Evolutionary conservation across 768 basidiomycete species (phyloP).

Genomic region (Boletus fagicola): DNA sequence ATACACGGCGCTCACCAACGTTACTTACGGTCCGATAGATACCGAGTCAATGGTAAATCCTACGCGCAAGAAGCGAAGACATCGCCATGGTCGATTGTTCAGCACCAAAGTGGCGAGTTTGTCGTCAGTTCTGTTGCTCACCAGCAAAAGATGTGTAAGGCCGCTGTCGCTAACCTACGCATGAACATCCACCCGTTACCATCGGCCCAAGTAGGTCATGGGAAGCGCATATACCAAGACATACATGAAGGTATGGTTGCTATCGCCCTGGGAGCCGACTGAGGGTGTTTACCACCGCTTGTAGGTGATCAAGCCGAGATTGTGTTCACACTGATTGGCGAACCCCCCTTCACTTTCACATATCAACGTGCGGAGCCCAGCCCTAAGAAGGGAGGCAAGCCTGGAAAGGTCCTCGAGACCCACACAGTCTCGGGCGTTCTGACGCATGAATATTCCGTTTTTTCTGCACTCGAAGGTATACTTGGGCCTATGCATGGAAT

Average conservation of each 20-base stretch:
- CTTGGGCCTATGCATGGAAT: neutral
- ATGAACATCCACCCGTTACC: constrained; percentile 81
- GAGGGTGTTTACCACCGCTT: constrained; percentile 1
- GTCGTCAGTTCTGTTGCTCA: constrained; percentile 86
- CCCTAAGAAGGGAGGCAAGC: constrained; percentile 63
- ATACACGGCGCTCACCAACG: neutral
- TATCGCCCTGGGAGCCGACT: neutral
- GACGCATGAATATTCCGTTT: constrained; percentile 81
- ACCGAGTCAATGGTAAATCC: constrained; percentile 74
- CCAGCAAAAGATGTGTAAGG: constrained; percentile 90
- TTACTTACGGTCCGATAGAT: constrained; percentile 44
- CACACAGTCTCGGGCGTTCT: constrained; percentile 83
- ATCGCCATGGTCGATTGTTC: constrained; percentile 83
- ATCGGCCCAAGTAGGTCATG: constrained; percentile 84
- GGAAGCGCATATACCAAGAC: constrained; percentile 76
- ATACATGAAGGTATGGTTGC: constrained; percentile 74
- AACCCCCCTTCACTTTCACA: constrained; percentile 95
- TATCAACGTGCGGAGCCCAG: constrained; percentile 81
- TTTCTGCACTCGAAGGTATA: constrained; percentile 85
- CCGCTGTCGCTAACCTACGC: constrained; percentile 69
- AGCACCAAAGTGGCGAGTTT: constrained; percentile 81
- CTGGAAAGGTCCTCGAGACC: constrained; percentile 82
- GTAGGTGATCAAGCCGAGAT: constrained; percentile 93
- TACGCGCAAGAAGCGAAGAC: constrained; percentile 71
- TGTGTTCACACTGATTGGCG: constrained; percentile 82